Base-by-base conservation (phyloP, 345 rosid species). In the Hevea brasiliensis region DNA sequence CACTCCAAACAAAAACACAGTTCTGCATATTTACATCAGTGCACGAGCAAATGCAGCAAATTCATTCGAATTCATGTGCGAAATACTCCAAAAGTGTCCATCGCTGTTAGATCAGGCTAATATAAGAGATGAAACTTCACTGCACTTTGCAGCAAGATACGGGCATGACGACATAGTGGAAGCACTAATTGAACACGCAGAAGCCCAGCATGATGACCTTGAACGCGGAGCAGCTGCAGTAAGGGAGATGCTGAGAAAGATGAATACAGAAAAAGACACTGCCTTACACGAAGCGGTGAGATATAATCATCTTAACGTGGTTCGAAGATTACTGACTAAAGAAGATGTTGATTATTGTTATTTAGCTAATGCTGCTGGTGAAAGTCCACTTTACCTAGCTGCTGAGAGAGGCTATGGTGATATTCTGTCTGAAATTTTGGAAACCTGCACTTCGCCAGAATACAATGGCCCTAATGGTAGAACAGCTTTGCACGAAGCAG, bases 221-320 rank as follows among this genome's bases (percentile, higher is more conserved):
- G 76, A 64, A 23, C 40, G 15, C 0, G 56, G 79, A 4, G 63
- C 7, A 3, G 62, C 32, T 1, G 21, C 15, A 27, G 65, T 29
- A 0, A 60, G 41, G n/a, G 21, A 17, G 18, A 15, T 75, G 68
- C 66, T 61, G 26, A 37, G 61, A 15, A 68, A 68, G 68, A 20
- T 24, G 17, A 68, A 58, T 37, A 24, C 11, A 40, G 32, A 45
- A 9, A 58, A 68, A 10, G 78, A 75, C 27, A 68, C 78, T 10
- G 78, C 73, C 0, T 35, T 75, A 42, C 78, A 75, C 40, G 73
- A 75, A 57, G 78, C 78, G 5, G 73, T 40, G 12, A 60, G 73
- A 14, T 75, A 37, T 73, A n/a, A n/a, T n/a, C n/a, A n/a, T n/a
- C n/a, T n/a, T n/a, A n/a, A n/a, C n/a, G n/a, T n/a, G n/a, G n/a